Evolutionary conservation across 805 yeast species (phyloP).

Genomic region (Nadsonia fulvescens): DNA sequence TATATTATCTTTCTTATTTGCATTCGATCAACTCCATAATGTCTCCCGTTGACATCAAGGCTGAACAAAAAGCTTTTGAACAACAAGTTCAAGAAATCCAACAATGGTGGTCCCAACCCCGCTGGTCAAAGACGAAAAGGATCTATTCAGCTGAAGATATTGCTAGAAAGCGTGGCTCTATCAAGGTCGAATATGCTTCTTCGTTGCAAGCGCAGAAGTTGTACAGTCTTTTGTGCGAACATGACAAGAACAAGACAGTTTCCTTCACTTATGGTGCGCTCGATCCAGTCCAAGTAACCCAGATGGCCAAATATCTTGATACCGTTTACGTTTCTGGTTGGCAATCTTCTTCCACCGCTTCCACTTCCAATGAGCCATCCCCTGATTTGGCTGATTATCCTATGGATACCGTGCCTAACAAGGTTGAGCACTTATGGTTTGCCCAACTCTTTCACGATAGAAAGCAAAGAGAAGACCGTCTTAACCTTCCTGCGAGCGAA

Average conservation of each 20-base stretch:
- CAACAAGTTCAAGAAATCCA: conserved; percentile 56
- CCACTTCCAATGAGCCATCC: conserved; percentile 92
- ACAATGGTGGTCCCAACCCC: conserved; percentile 85
- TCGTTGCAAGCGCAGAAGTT: conserved; percentile 68
- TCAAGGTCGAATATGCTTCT: conserved; percentile 62
- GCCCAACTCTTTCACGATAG: conserved; percentile 96
- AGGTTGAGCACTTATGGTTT: conserved; percentile 90
- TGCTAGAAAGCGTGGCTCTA: conserved; percentile 71
- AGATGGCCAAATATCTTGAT: conserved; percentile 92
- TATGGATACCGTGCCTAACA: conserved; percentile 95
- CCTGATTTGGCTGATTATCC: conserved; percentile 98
- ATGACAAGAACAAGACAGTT: conserved; percentile 49
- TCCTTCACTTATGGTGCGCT: conserved; percentile 90
- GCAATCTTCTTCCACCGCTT: conserved; percentile 97
- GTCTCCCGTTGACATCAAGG: conserved; percentile 9
- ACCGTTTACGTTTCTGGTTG: conserved; percentile 91
- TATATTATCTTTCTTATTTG: background rate
- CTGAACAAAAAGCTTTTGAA: conserved; percentile 48
- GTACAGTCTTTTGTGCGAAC: conserved; percentile 49
- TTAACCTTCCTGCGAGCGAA: conserved; percentile 37
- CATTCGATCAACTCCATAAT: background rate
- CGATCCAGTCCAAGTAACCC: conserved; percentile 89
- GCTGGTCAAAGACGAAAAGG: conserved; percentile 80
- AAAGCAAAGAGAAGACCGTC: conserved; percentile 78
- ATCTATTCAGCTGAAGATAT: conserved; percentile 78